Evolutionary conservation across 768 basidiomycete genomes (phyloP), one percentile per base, ranked within the genome.

Genomic region (Auricularia sp.): DNA sequence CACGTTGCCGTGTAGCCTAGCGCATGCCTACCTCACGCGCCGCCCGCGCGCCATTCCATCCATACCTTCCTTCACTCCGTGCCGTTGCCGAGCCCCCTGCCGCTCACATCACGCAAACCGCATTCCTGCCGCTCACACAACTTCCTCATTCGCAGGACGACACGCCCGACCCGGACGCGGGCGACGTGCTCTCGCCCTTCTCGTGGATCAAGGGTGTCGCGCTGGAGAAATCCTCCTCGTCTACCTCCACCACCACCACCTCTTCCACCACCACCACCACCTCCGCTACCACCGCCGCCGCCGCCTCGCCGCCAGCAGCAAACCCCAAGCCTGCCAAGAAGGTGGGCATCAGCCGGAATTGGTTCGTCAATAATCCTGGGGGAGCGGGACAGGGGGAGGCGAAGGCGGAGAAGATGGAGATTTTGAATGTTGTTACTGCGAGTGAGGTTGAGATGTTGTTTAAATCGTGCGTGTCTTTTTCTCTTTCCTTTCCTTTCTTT

Each of bases 361-460:
- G 39, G 39, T 42, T 42, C 47, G 47, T 51, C 14, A 21, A 51
- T 3, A 2, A 29, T 29, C 2, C 29, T 29, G 29, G 47, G 18
- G 11, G 6, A 51, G 21, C 23, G 23, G 23, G 23, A 23, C 47
- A 8, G 3, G 11, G 6, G 18, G 16, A 18, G 11, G 47, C 1
- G 21, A 16, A 16, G 23, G 23, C 6, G 10, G 29, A 34, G 16
- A 59, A 77, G 62, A 78, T 84, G 43, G 74, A 84, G 62, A 77
- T 77, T 63, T 75, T 78, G 63, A 81, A 81, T 63, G 70, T 71
- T 1, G 73, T 85, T 36, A 82, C 80, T 67, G 81, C 82, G 11
- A 76, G 78, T 58, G 83, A 84, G 61, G 81, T 85, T 16, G 67
- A 72, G 43, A 77, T 81, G 44, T 72, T 87, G 12, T 87, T 86